phyloP scores from a whole-genome alignment of 768 basidiomycete species.

The Strobilomyces echinocephalus region DNA sequence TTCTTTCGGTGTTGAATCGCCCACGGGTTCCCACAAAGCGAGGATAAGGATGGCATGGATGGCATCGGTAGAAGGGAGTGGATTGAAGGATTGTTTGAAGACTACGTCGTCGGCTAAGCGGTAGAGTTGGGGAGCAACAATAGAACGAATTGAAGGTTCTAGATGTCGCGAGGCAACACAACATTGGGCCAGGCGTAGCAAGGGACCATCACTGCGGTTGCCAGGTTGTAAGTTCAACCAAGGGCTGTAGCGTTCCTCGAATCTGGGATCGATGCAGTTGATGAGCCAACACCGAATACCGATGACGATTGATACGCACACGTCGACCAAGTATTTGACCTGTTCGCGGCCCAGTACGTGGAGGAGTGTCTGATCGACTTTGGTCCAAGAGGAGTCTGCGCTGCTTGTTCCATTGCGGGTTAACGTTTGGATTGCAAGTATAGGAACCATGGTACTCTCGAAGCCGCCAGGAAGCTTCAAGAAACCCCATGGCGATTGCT shows the following conservation, averaged over 20 bases:
- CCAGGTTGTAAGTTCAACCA: constrained; percentile 40
- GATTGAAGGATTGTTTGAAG: constrained; percentile 38
- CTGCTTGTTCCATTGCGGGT: constrained; percentile 26
- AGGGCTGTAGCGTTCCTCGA: constrained; percentile 40
- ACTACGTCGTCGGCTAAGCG: constrained; percentile 39
- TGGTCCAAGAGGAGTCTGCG: constrained; percentile 19
- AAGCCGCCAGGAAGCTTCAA: constrained; percentile 34
- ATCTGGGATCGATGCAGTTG: constrained; percentile 26
- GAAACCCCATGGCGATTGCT: constrained; percentile 37
- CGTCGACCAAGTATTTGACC: constrained; percentile 34
- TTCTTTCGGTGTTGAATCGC: constrained; percentile 26
- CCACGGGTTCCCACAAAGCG: constrained; percentile 42
- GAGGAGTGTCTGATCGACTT: constrained; percentile 27
- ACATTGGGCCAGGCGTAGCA: constrained; percentile 44
- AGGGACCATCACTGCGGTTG: constrained; percentile 26
- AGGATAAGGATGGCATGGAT: constrained; percentile 40
- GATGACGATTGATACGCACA: constrained; percentile 25
- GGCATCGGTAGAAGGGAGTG: constrained; percentile 38
- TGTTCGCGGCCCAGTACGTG: constrained; percentile 34
- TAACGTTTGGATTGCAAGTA: constrained; percentile 43
- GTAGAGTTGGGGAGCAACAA: constrained; percentile 37
- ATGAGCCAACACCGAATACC: neutral
- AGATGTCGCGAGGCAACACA: constrained; percentile 44
- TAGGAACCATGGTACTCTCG: constrained; percentile 43
- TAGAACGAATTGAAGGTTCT: constrained; percentile 31